Conservation (phyloP, 2,329 filamentous ascomycete species). For the Paramyrothecium sp. region DNA sequence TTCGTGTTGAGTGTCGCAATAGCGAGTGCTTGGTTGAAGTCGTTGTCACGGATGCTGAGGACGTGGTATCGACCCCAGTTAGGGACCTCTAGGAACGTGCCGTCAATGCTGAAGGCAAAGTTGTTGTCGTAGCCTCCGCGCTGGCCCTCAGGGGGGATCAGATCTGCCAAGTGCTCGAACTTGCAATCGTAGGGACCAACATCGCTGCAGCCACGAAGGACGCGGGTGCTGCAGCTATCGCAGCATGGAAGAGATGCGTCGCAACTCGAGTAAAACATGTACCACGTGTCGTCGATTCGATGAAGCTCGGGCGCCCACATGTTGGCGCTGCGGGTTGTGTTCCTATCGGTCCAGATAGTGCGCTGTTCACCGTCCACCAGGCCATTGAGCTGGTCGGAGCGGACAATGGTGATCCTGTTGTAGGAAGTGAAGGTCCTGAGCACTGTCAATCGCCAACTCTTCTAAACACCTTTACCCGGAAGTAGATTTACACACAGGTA, state of each 20-base stretch:
- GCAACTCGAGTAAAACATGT: conserved; percentile 13
- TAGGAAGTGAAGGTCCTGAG: not conserved
- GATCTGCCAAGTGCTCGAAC: conserved; percentile 7
- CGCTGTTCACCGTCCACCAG: conserved; percentile 7
- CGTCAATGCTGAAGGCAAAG: conserved; percentile 11
- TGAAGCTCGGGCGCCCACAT: conserved; percentile 13
- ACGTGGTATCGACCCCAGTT: conserved; percentile 7
- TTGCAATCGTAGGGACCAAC: conserved; percentile 6
- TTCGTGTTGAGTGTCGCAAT: conserved; percentile 7
- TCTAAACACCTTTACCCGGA: not conserved
- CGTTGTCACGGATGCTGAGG: conserved; percentile 8
- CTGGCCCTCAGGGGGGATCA: conserved; percentile 4
- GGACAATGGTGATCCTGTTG: not conserved
- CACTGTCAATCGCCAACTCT: not conserved
- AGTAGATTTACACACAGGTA: not conserved
- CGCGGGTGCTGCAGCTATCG: conserved; percentile 9
- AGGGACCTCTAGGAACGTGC: conserved; percentile 9
- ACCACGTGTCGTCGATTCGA: conserved; percentile 8
- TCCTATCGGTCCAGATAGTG: conserved; percentile 12
- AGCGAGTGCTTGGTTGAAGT: conserved; percentile 5
- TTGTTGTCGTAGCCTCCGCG: conserved; percentile 4
- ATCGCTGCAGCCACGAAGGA: conserved; percentile 5
- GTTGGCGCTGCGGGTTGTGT: conserved; percentile 8
- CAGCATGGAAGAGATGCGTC: conserved; percentile 5
- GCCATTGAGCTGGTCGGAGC: not conserved